Evolutionary conservation across 2,329 filamentous ascomycete species (phyloP), one percentile per base, ranked within the genome.

Genomic region (Cladophialophora psammophila): DNA sequence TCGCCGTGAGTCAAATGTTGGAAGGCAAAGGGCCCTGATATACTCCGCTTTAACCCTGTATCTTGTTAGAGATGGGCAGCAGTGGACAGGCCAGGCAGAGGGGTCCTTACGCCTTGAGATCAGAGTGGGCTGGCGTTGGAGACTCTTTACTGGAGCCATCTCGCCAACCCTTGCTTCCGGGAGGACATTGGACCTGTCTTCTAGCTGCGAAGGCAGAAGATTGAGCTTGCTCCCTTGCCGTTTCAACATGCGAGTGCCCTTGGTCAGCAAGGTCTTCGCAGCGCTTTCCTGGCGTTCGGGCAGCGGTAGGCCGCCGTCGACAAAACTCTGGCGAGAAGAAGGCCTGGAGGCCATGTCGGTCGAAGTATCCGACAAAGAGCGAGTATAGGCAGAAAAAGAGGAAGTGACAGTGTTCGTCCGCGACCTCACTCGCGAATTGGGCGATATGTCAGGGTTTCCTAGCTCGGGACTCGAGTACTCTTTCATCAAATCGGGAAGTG

Each of bases 11-110:
- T 86, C 60, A 90, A 76, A 72, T 89, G 87, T 69, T 89, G 86
- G 73, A 90, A 90, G 72, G 88, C 85, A 75, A 87, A 90, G 1
- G 87, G 87, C 64, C 83, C 83, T 0, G 87, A 90, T 60, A 89
- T 89, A 65, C 79, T 78, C 50, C 77, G 78, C 74, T 85, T 86
- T 61, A 80, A 64, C 20, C 77, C 76, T 62, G 78, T 76, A 70
- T 78, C 79, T 82, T 68, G 50, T 31, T 57, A 36, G 10, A 10
- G 38, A 64, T 58, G 57, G 61, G 40, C 57, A 60, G 20, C 45
- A 5, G 36, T 26, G 6, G 9, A 50, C 9, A 26, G 45, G 20
- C 12, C 20, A 13, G 13, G 36, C 5, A 6, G 13, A 50, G 10
- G 34, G 15, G 45, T 26, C 57, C 71, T 67, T 56, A 71, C 66